A percentile compares a stretch with the other conserved stretches of the same genome.
These are phyloP conservation scores for Ammopiptanthus mongolicus DNA, from an alignment of 306 rosid species.

Conservation along the genomic window DNA sequence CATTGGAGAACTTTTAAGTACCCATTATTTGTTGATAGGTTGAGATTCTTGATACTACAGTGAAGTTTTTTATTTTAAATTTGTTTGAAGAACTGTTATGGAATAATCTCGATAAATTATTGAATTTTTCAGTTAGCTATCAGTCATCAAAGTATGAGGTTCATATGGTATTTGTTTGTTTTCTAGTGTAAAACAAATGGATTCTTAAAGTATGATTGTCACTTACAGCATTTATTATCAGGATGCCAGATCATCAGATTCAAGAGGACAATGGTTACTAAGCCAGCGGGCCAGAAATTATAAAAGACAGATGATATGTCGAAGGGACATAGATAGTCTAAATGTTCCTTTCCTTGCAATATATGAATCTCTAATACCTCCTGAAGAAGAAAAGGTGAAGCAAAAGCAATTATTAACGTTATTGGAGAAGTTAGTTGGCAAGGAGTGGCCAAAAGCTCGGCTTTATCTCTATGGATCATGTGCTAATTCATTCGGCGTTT, in stretches of 20 bases:
- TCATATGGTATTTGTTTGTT: not conserved
- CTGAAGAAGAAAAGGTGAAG: constrained; percentile 83
- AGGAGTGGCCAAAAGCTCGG: constrained; percentile 80
- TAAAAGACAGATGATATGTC: constrained; percentile 55
- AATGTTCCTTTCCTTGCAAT: constrained; percentile 61
- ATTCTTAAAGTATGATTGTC: constrained; percentile 19
- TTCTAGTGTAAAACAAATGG: not conserved
- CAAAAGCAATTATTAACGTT: constrained; percentile 61
- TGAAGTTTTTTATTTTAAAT: not conserved
- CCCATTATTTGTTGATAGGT: not conserved
- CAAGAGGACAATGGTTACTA: constrained; percentile 63
- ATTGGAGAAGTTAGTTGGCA: constrained; percentile 60
- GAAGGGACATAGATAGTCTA: constrained; percentile 63
- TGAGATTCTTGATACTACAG: not conserved
- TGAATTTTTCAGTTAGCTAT: not conserved
- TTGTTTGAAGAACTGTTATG: not conserved
- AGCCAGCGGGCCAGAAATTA: constrained; percentile 61
- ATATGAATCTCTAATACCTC: constrained; percentile 66
- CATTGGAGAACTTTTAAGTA: not conserved
- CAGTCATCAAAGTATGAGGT: not conserved
- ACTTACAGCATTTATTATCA: constrained; percentile 34
- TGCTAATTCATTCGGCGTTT: constrained; percentile 91
- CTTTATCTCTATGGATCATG: constrained; percentile 92
- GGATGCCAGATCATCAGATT: constrained; percentile 75
- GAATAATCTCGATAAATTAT: not conserved